Evolutionary conservation across 176 grass and related monocot genomes (phyloP).

Genomic region (Canna indica): DNA sequence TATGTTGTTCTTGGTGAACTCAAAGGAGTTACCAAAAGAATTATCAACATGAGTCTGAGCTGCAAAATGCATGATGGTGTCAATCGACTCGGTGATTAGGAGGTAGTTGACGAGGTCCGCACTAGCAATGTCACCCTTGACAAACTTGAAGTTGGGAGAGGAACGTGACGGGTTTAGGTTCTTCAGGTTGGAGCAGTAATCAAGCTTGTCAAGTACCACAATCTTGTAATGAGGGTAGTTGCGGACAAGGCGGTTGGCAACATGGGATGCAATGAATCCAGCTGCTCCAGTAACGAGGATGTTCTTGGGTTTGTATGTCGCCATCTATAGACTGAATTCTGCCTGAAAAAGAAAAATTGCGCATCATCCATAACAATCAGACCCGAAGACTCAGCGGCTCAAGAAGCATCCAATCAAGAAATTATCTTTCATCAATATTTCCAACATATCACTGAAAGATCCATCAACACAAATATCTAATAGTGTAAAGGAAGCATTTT

Average conservation of each 20-base stretch:
- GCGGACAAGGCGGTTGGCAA: constrained; percentile 6
- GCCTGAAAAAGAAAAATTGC: background rate
- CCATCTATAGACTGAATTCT: background rate
- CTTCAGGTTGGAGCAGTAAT: constrained; percentile 19
- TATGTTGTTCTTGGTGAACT: constrained; percentile 25
- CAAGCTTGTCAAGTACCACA: constrained; percentile 18
- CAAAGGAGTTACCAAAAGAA: constrained; percentile 19
- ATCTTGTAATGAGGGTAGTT: constrained; percentile 20
- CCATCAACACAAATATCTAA: too few relatives aligned
- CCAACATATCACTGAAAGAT: too few relatives aligned
- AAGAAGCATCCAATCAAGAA: background rate
- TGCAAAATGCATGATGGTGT: constrained; percentile 20
- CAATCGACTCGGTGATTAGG: constrained; percentile 17
- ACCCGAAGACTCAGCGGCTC: too few relatives aligned
- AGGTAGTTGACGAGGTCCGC: constrained; percentile 17
- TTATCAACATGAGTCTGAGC: constrained; percentile 20
- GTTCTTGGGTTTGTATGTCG: constrained; percentile 14
- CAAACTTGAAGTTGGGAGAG: constrained; percentile 19
- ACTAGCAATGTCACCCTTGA: constrained; percentile 17
- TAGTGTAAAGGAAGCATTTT: too few relatives aligned
- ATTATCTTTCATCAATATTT: background rate
- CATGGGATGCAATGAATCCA: constrained; percentile 18
- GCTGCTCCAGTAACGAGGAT: constrained; percentile 17
- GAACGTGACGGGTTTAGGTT: constrained; percentile 5
- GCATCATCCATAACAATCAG: background rate